Conservation (phyloP, 306 rosid genomes). For the Trichosanthes truncata region DNA sequence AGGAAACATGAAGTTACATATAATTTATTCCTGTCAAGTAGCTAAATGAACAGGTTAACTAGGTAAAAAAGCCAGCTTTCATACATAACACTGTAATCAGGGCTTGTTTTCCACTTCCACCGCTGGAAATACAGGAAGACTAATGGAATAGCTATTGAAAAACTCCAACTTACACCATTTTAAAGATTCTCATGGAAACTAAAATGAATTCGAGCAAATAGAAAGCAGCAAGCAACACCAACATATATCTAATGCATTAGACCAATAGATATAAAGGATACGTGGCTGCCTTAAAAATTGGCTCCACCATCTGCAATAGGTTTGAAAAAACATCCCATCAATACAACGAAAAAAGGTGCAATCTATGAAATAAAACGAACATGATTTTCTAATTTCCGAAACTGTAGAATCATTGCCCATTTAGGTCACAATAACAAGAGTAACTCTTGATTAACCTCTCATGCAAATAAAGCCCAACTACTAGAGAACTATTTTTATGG, state of each 20-base stretch:
- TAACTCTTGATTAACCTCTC: background rate
- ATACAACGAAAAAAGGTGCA: background rate
- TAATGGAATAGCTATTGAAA: background rate
- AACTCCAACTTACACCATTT: background rate
- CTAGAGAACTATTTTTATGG: background rate
- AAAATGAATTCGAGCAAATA: background rate
- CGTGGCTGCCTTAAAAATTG: constrained; percentile 79
- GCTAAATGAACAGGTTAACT: background rate
- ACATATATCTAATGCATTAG: background rate
- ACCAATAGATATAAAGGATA: constrained; percentile 42
- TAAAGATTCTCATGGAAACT: background rate
- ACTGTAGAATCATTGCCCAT: background rate
- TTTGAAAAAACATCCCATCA: constrained; percentile 5
- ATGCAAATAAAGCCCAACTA: background rate
- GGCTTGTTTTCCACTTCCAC: background rate
- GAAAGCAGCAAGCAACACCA: background rate
- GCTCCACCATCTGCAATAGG: constrained; percentile 78
- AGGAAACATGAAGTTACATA: background rate
- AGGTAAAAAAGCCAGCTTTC: background rate
- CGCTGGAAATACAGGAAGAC: background rate
- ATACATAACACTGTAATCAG: background rate
- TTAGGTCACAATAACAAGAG: background rate
- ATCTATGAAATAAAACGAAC: background rate
- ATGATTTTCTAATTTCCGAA: background rate
- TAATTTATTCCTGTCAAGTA: background rate